Base-by-base conservation (phyloP, 331 rosid genomes). In the Pyrus hybrid region DNA sequence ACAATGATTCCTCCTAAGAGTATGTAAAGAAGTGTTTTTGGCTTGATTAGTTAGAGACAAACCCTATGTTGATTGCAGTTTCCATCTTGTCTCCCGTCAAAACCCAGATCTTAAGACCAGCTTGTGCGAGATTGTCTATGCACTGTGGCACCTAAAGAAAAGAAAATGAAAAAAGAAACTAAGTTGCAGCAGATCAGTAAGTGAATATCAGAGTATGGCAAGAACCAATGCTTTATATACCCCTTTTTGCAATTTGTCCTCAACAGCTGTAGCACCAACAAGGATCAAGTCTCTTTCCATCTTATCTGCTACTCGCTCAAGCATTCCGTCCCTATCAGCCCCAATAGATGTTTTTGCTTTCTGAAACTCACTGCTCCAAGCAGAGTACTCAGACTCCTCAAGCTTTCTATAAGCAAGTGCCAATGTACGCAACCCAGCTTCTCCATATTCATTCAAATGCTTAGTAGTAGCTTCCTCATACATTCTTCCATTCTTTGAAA, bases 31-130 rank as follows among this genome's bases (percentile, higher is more conserved):
- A 77, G 8, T 68, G 67, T 10, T 28, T 65, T 75, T 29, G 41
- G 74, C 74, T 76, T 60, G 47, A 64, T 5, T 74, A 68, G 67
- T 63, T 61, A 60, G 77, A 71, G 74, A 87, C 92, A 17, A 81
- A 94, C 99, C 97, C 98, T 79, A 95, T 95, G 83, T 95, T 95
- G 90, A 95, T 95, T 77, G 99, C 98, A 63, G 99, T 95, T 88
- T 95, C 99, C 99, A 95, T 95, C 87, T 95, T 95, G 84, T 95
- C 99, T 47, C 99, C 99, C 0, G 99, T 95, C 83, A 95, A 79
- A 75, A 95, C 97, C 99, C 98, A 95, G 76, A 95, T 78, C 86
- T 95, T 92, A 65, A 95, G 97, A 78, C 99, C 99, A 63, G 99
- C 98, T 85, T 92, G 99, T 37, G 99, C 99, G 78, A 95, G 99